Percentiles rank a stretch among this genome's conserved stretches.
Conservation (phyloP, 495 filamentous ascomycete genomes). For the Parachaetomium inaequale region DNA sequence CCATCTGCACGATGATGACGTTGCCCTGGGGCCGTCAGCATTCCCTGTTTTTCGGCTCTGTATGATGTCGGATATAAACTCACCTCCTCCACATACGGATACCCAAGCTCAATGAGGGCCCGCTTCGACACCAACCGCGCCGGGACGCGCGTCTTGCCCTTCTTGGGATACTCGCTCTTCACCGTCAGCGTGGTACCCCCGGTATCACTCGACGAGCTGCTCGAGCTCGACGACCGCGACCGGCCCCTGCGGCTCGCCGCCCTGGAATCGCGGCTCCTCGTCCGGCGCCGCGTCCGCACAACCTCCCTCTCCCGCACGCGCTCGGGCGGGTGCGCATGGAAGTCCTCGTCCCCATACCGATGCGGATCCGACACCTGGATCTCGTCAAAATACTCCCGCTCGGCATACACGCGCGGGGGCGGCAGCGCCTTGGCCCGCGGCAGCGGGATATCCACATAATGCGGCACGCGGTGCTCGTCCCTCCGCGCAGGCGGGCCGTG, state of each 20-base stretch:
- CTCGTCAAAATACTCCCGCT: constrained; percentile 52
- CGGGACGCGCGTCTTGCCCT: constrained; percentile 84
- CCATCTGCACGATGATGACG: constrained; percentile 71
- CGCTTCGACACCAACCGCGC: constrained; percentile 67
- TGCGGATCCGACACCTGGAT: constrained; percentile 66
- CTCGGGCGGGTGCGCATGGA: constrained; percentile 56
- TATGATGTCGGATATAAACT: constrained; percentile 6
- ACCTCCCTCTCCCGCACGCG: constrained; percentile 50
- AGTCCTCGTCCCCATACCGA: constrained; percentile 65
- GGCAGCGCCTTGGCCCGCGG: constrained; percentile 46
- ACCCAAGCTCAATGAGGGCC: constrained; percentile 77
- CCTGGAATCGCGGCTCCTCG: constrained; percentile 35
- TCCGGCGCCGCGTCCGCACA: constrained; percentile 38
- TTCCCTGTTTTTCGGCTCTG: constrained; percentile 1
- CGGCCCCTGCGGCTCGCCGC: constrained; percentile 31
- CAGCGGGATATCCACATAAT: constrained; percentile 53
- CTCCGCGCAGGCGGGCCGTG: constrained; percentile 38
- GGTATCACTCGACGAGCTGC: constrained; percentile 46
- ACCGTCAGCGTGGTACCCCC: constrained; percentile 43
- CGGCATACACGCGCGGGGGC: constrained; percentile 49
- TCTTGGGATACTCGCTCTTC: constrained; percentile 66
- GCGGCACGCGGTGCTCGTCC: constrained; percentile 43
- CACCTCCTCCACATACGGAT: constrained; percentile 85
- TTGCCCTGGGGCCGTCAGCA: constrained; percentile 56
- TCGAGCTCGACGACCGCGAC: constrained; percentile 37